Evolutionary conservation across 441 rosid genomes (phyloP).

Genomic region (Syzygium syzygioides): DNA sequence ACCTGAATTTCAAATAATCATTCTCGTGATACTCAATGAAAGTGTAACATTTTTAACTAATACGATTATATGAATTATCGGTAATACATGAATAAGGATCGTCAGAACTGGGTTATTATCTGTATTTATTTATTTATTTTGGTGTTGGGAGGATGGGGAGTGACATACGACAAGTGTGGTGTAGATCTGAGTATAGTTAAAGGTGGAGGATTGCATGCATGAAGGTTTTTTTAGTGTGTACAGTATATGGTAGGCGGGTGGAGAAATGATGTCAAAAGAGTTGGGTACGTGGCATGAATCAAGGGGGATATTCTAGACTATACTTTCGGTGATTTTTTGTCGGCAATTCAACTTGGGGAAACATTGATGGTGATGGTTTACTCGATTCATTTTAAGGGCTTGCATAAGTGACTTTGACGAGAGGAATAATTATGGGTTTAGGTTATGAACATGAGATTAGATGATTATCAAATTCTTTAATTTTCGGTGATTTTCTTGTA

Average conservation of each 20-base stretch:
- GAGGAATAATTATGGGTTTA: not conserved
- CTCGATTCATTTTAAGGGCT: not conserved
- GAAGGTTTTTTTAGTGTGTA: not conserved
- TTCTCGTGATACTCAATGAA: not conserved
- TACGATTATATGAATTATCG: not conserved
- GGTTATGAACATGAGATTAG: not conserved
- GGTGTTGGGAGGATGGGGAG: too few species aligned
- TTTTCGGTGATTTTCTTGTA: not conserved
- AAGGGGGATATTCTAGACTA: not conserved
- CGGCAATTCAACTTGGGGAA: not conserved
- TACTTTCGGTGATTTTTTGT: not conserved
- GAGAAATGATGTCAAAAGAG: not conserved
- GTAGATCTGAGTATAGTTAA: not conserved
- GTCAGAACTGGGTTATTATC: too few species aligned
- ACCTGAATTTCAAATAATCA: not conserved
- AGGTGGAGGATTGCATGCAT: not conserved
- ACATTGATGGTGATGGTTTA: not conserved
- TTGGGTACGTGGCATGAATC: not conserved
- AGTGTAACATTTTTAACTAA: fast-evolving
- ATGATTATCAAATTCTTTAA: not conserved
- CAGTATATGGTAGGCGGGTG: not conserved
- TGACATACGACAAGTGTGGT: not conserved
- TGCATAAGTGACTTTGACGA: not conserved
- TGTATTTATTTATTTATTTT: not conserved
- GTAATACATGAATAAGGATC: not conserved